A percentile compares a stretch with the other conserved stretches of the same genome.
Evolutionary conservation across 2,329 filamentous ascomycete genomes (phyloP).

Genomic region (Claviceps sp.): DNA sequence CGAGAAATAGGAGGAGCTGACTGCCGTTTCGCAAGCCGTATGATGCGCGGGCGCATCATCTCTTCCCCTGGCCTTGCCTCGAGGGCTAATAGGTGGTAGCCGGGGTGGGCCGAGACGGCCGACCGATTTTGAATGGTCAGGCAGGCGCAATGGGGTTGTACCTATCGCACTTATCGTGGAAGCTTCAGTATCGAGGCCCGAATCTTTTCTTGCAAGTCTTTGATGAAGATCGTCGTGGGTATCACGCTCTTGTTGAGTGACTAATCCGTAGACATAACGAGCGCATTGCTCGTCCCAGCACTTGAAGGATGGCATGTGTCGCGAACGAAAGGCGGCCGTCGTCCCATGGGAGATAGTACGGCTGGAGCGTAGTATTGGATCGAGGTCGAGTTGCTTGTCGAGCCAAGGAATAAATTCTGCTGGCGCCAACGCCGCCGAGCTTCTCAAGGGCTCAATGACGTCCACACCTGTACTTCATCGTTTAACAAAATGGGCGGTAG

Average conservation of each 20-base stretch:
- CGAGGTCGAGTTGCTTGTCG: slow-evolving; percentile 35
- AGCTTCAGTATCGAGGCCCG: slow-evolving; percentile 26
- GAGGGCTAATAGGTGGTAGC: slow-evolving; percentile 8
- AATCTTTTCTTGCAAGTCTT: slow-evolving; percentile 27
- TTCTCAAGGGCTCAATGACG: slow-evolving; percentile 17
- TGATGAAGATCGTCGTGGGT: slow-evolving; percentile 35
- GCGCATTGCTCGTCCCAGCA: slow-evolving; percentile 42
- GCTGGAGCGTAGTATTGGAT: slow-evolving; percentile 28
- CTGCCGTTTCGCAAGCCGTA: neutral
- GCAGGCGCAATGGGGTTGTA: neutral
- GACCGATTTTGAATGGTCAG: neutral
- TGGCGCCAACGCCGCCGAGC: slow-evolving; percentile 22
- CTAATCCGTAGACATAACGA: slow-evolving; percentile 46
- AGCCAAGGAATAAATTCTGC: slow-evolving; percentile 38
- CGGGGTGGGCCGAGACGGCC: slow-evolving; percentile 1
- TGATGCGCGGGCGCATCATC: slow-evolving; percentile 4
- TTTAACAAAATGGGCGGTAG: neutral
- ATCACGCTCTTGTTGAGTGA: slow-evolving; percentile 36
- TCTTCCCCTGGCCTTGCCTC: slow-evolving; percentile 5
- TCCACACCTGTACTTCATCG: slow-evolving; percentile 16
- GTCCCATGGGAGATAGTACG: slow-evolving; percentile 3
- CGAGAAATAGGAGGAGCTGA: too few relatives aligned
- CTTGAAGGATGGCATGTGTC: slow-evolving; percentile 27
- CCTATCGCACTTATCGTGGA: slow-evolving; percentile 3
- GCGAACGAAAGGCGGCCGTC: neutral